Base-by-base conservation (phyloP, 2,329 filamentous ascomycete species). In the Sarocladium strictum region DNA sequence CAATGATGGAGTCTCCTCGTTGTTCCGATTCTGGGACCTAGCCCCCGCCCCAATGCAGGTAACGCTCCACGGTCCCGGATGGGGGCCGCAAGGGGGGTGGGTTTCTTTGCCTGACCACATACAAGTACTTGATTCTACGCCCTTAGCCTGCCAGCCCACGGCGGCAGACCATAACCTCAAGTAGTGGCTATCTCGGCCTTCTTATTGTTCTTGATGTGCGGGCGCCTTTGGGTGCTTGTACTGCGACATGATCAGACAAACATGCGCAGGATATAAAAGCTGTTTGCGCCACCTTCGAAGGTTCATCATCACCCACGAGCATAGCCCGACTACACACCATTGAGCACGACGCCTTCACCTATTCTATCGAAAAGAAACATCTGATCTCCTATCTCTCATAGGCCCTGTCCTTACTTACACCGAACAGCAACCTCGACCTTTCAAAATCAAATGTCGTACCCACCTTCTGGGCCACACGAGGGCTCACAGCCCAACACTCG, bases 31-130 rank as follows among this genome's bases (percentile, higher is more conserved):
- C 23, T 47, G 10, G 24, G n/a, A 24, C 40, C 10, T 11, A 7
- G 5, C 21, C 21, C 17, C 21, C 43, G 12, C 24, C 17, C 23
- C n/a, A 23, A 9, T 23, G 14, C 23, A 29, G 21, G 12, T 47
- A 11, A 47, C 29, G 21, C 7, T 27, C 43, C 43, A 27, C 10
- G 43, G 43, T 29, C 23, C 29, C 19, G 43, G 21, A 29, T 23
- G 19, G 38, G 19, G n/a, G 7, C 38, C 38, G 24, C 43, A 47
- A 47, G 43, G 43, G 43, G 43, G 43, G 43, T 47, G 43, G 23
- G 24, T 6, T 29, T 47, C 5, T 29, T 27, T 11, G 23, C 43
- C 23, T 27, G n/a, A 27, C 24, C 24, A 47, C 43, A 47, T 47
- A 47, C 43, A 47, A 47, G 43, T 47, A 47, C 11, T 24, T 47